Base-by-base conservation (phyloP, 768 basidiomycete genomes). In the Tubosaeta sp. region DNA sequence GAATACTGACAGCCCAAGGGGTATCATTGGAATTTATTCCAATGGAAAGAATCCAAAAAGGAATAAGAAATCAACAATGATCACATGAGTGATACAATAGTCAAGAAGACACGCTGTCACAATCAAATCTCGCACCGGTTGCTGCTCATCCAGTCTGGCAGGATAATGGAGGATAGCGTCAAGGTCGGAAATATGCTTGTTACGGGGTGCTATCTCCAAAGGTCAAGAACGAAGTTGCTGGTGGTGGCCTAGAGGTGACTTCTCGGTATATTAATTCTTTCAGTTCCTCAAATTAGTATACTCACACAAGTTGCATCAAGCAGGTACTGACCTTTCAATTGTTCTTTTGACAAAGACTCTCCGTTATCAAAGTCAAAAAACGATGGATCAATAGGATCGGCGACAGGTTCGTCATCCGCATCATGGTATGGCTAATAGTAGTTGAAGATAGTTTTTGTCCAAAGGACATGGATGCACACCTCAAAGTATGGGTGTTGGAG, bases 401-500 rank as follows among this genome's bases (percentile, higher is more conserved):
- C 92, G 2, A 81, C 79, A 0, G 95, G 94, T 65, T 97, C 94
- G 64, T 97, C 94, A 12, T 83, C 81, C 6, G 87, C 82, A 62
- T 95, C 94, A 56, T 95, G 92, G 60, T 94, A 93, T 1, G 90
- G 84, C 88, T 89, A 6, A 39, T 34, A 0, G 8, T n/a, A n/a
- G 7, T 14, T 51, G 16, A 26, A 42, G 16, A 37, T 3, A 16
- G 34, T 11, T 13, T 2, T 35, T 19, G 16, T 14, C 12, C 13
- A 6, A 5, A 16, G 26, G 5, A 22, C 3, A n/a, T 5, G 13
- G 10, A 38, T 22, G 66, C 76, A 32, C 50, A 88, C 91, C 74
- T 83, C 82, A 25, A 95, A 76, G 68, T 97, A 97, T 0, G 93
- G 91, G 71, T 98, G 95, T 55, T 81, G 80, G 48, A 98, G 74